Conservation (phyloP, 306 rosid species). For the Citrullus amarus region DNA sequence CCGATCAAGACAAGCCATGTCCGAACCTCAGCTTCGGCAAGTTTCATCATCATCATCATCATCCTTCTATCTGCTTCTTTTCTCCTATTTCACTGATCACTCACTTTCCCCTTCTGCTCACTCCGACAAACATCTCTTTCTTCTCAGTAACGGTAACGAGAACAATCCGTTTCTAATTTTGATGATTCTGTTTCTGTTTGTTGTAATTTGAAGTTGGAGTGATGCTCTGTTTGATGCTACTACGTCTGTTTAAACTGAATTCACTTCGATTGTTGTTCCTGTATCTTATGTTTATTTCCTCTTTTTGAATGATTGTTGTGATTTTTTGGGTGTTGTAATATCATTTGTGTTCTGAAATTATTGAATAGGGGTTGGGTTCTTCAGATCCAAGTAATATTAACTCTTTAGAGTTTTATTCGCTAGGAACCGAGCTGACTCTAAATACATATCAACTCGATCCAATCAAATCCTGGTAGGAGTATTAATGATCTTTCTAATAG, state of each 20-base stretch:
- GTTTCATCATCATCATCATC: neutral
- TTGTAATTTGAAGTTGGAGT: neutral
- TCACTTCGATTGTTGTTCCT: neutral
- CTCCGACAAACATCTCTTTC: neutral
- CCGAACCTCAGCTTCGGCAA: constrained; percentile 19
- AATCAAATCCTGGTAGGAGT: neutral
- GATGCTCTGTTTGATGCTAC: neutral
- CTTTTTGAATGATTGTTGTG: neutral
- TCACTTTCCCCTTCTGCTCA: neutral
- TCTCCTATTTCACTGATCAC: neutral
- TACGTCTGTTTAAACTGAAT: neutral
- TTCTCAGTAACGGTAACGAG: neutral
- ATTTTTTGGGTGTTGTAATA: neutral
- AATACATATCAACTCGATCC: neutral
- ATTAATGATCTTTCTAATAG: neutral
- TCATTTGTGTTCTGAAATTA: neutral
- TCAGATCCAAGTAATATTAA: neutral
- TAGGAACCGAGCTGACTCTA: neutral
- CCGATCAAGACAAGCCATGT: neutral
- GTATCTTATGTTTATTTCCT: neutral
- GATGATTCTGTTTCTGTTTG: neutral
- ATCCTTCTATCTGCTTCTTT: neutral
- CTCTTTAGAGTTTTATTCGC: neutral
- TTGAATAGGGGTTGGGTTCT: neutral
- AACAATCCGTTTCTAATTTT: neutral